Evolutionary conservation across 352 stramenopile species (phyloP).

Genomic region (Phytophthora pluvialis): DNA sequence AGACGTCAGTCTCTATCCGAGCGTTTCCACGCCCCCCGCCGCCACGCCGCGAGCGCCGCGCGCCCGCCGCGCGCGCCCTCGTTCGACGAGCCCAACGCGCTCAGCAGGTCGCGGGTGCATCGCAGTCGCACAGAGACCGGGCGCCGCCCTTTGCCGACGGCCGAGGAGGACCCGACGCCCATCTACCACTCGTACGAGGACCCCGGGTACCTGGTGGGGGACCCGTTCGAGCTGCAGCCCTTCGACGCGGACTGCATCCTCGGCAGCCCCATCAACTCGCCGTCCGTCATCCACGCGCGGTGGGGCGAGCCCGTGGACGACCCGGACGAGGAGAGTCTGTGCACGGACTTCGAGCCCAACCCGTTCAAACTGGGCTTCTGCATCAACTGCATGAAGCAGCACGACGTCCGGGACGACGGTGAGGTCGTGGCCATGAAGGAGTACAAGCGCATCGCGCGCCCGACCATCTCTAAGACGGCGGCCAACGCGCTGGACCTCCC

Average conservation of each 20-base stretch:
- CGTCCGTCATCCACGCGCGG: conserved; percentile 83
- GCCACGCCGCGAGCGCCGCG: not conserved
- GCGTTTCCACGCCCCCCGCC: conserved; percentile 35
- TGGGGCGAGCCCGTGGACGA: conserved; percentile 87
- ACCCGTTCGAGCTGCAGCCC: conserved; percentile 63
- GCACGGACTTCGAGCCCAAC: conserved; percentile 81
- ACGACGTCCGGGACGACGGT: conserved; percentile 78
- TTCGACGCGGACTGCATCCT: conserved; percentile 86
- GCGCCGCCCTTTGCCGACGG: conserved; percentile 22
- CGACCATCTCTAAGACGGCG: conserved; percentile 72
- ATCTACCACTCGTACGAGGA: conserved; percentile 85
- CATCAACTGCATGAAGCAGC: conserved; percentile 91
- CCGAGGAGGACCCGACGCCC: conserved; percentile 44
- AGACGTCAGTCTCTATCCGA: conserved; percentile 47
- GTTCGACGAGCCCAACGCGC: conserved; percentile 29
- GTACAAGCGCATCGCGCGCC: conserved; percentile 85
- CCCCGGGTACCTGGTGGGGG: conserved; percentile 64
- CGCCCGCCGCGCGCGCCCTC: conserved; percentile 31
- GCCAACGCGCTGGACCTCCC: conserved; percentile 85
- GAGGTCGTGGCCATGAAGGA: conserved; percentile 72
- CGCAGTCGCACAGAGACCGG: conserved; percentile 43
- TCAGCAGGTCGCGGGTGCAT: conserved; percentile 31
- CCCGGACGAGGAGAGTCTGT: conserved; percentile 83
- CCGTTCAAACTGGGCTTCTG: conserved; percentile 90
- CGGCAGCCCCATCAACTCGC: conserved; percentile 73